phyloP scores from a whole-genome alignment of 257 asterid genomes.

The Jasminum sambac region DNA sequence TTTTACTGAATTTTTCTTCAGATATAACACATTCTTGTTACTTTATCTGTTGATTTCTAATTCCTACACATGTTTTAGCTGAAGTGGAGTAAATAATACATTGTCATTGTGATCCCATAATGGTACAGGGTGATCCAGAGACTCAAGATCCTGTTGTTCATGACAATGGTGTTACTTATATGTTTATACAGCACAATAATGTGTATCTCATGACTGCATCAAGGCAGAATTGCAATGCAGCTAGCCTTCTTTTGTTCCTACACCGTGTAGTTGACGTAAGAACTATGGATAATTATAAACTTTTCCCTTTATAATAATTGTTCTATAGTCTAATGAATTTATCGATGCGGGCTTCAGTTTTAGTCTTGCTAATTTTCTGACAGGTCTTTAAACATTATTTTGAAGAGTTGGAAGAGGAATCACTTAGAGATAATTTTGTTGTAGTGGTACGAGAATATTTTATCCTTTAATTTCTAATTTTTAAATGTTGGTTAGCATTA shows the following conservation, averaged over 20 bases:
- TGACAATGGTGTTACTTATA: constrained; percentile 88
- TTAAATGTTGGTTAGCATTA: constrained; percentile 2
- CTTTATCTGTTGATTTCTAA: neutral
- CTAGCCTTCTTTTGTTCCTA: constrained; percentile 90
- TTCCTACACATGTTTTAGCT: constrained; percentile 8
- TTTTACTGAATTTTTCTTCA: neutral
- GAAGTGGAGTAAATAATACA: constrained; percentile 23
- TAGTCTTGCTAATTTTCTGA: constrained; percentile 14
- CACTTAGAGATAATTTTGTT: constrained; percentile 96
- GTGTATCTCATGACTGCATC: constrained; percentile 98
- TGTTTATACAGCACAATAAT: constrained; percentile 97
- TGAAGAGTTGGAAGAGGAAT: constrained; percentile 98
- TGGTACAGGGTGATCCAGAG: constrained; percentile 81
- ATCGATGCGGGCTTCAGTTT: constrained; percentile 19
- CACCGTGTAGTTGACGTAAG: constrained; percentile 99
- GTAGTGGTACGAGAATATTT: constrained; percentile 74
- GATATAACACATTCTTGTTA: neutral
- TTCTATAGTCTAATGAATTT: constrained; percentile 13
- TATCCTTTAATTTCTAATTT: constrained; percentile 23
- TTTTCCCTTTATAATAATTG: constrained; percentile 15
- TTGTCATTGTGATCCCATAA: constrained; percentile 19
- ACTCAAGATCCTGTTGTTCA: constrained; percentile 88
- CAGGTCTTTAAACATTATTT: constrained; percentile 99
- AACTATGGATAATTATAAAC: constrained; percentile 31
- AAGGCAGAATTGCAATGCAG: constrained; percentile 98